Evolutionary conservation across 148 eudicot genomes (phyloP).

Genomic region (Vaccinium macrocarpon): DNA sequence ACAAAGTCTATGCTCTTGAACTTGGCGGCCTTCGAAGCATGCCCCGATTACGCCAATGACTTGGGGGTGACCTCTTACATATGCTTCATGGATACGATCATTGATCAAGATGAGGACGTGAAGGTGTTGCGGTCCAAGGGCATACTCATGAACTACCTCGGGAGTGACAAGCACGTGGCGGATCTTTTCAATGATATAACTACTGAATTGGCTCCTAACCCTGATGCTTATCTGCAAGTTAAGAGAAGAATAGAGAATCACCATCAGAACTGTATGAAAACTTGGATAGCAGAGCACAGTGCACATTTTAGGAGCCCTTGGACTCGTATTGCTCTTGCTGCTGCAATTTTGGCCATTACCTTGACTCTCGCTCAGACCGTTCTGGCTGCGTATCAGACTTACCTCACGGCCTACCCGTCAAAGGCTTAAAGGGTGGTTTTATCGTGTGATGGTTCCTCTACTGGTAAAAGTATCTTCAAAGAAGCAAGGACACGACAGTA

Average conservation of each 20-base stretch:
- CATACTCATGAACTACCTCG: neutral
- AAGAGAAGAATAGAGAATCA: neutral
- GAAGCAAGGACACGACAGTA: too few species aligned
- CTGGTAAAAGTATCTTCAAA: too few species aligned
- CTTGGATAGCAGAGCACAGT: neutral
- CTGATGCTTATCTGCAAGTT: neutral
- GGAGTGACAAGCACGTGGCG: too few species aligned
- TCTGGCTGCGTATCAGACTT: neutral
- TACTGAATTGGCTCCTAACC: neutral
- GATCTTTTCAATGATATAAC: neutral
- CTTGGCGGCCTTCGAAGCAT: neutral
- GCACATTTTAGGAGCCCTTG: neutral
- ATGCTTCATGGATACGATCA: neutral
- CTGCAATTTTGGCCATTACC: neutral
- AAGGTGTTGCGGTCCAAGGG: neutral
- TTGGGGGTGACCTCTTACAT: neutral
- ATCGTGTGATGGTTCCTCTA: too few species aligned
- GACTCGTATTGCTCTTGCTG: neutral
- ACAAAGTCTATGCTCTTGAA: constrained; percentile 2
- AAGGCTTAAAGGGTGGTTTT: neutral
- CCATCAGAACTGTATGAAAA: neutral
- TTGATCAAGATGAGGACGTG: neutral
- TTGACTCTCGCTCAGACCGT: neutral
- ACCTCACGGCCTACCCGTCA: neutral
- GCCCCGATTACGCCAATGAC: neutral